These are phyloP conservation scores for Metschnikowia santaceciliae DNA, from an alignment of 805 yeast species.

Conservation along the genomic window DNA sequence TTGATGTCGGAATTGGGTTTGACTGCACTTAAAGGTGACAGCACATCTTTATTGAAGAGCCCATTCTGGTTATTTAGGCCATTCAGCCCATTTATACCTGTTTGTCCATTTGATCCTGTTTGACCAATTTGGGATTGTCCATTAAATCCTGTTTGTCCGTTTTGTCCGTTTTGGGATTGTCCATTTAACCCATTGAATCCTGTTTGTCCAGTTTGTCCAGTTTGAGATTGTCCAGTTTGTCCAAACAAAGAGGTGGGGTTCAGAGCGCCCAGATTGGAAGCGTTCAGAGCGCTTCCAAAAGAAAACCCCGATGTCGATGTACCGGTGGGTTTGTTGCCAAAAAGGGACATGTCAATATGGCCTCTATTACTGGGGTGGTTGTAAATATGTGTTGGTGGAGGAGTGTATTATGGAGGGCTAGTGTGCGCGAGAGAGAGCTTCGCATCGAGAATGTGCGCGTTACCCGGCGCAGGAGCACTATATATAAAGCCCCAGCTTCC, in stretches of 20 bases:
- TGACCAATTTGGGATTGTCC: background rate
- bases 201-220: background rate
- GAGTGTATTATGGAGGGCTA: background rate
- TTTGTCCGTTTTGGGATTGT: background rate
- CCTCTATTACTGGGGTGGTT: no score
- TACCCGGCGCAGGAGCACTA: constrained; percentile 16
- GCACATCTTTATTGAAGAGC: background rate
- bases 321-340: constrained; percentile 9
- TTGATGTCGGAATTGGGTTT: background rate
- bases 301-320: constrained; percentile 10
- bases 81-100: no score
- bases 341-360: constrained; percentile 10
- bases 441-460: constrained; percentile 6
- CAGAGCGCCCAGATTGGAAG: no score
- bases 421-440: background rate
- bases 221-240: background rate
- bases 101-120: no score
- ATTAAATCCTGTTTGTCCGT: no score
- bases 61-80: no score
- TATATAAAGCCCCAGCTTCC: constrained; percentile 7
- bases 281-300: background rate
- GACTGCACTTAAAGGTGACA: background rate
- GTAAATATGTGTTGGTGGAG: background rate
- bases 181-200: no score
- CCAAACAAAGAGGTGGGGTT: background rate